phyloP scores from a whole-genome alignment of 2,329 filamentous ascomycete genomes.

The Atkinsonella hypoxylon region DNA sequence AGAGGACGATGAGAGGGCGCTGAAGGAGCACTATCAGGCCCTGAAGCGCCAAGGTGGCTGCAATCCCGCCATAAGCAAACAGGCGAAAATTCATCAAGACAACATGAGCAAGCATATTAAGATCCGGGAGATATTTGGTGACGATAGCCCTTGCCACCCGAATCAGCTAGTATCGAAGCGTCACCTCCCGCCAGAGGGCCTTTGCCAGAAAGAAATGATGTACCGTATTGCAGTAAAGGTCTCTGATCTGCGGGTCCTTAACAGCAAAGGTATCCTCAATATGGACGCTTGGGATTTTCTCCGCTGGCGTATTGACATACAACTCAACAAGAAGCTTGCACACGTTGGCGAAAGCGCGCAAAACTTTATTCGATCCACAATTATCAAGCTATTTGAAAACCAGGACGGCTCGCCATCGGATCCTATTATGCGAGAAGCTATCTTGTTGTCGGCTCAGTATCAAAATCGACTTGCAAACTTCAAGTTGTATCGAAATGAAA shows the following conservation, averaged over 20 bases:
- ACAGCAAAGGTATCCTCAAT: slow-evolving; percentile 12
- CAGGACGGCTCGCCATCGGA: slow-evolving; percentile 12
- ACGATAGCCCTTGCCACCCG: slow-evolving; percentile 18
- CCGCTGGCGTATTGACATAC: slow-evolving; percentile 20
- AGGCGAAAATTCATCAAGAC: slow-evolving; percentile 16
- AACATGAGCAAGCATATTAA: slow-evolving; percentile 22
- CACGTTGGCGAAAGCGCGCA: slow-evolving; percentile 7
- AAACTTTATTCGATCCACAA: slow-evolving; percentile 7
- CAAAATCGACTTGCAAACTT: slow-evolving; percentile 13
- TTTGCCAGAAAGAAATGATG: slow-evolving; percentile 24
- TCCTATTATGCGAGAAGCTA: slow-evolving; percentile 15
- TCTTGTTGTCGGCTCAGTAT: slow-evolving; percentile 16
- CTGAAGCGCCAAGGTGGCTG: slow-evolving; percentile 4
- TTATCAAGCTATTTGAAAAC: slow-evolving; percentile 11
- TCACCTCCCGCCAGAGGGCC: slow-evolving; percentile 18
- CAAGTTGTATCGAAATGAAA: slow-evolving; percentile 1
- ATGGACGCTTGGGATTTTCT: slow-evolving; percentile 29
- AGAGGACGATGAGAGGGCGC: slow-evolving; percentile 12
- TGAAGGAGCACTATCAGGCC: slow-evolving; percentile 9
- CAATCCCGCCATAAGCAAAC: slow-evolving; percentile 5
- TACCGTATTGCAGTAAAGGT: slow-evolving; percentile 24
- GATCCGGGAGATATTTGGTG: slow-evolving; percentile 23
- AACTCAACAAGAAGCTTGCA: slow-evolving; percentile 8
- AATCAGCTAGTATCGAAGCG: slow-evolving; percentile 24
- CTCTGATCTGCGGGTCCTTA: slow-evolving; percentile 18